A percentile compares a stretch with the other conserved stretches of the same genome.
Conservation (phyloP, 129 eudicot genomes). For the Pittosporum tobira region DNA sequence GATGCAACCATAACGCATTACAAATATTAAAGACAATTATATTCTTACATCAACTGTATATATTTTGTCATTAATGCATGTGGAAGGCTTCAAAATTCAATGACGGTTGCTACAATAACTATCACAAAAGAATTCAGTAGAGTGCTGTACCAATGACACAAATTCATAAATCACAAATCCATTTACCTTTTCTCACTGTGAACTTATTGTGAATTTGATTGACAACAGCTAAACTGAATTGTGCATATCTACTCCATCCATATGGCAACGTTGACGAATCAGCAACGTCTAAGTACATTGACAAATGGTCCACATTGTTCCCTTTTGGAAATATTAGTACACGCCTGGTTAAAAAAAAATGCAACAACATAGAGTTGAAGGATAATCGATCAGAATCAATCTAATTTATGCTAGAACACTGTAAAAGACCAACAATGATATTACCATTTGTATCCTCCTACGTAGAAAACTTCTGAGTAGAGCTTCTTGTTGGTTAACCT, state of each 20-base stretch:
- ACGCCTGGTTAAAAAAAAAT: constrained; percentile 45
- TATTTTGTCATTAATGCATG: too few species aligned
- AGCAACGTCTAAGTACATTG: constrained; percentile 89
- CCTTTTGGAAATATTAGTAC: constrained; percentile 81
- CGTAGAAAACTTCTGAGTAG: constrained; percentile 60
- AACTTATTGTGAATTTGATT: constrained; percentile 63
- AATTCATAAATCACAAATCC: too few species aligned
- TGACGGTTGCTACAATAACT: too few species aligned
- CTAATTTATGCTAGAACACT: constrained; percentile 1
- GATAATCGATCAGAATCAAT: constrained; percentile 4
- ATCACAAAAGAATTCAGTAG: too few species aligned
- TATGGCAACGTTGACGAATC: constrained; percentile 59
- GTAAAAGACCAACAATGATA: not conserved
- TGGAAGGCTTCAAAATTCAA: too few species aligned
- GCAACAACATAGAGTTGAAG: constrained; percentile 9
- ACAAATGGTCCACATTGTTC: constrained; percentile 76
- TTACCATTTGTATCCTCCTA: constrained; percentile 93
- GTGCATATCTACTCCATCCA: constrained; percentile 88
- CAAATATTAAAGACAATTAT: too few species aligned
- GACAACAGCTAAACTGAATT: constrained; percentile 67
- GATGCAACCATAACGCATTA: too few species aligned
- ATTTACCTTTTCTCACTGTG: constrained; percentile 62
- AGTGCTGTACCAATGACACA: too few species aligned
- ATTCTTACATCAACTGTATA: too few species aligned
- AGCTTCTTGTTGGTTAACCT: constrained; percentile 49